Evolutionary conservation across 2,329 filamentous ascomycete genomes (phyloP), one percentile per base, ranked within the genome.

Genomic region (Nectriaceae sp.): DNA sequence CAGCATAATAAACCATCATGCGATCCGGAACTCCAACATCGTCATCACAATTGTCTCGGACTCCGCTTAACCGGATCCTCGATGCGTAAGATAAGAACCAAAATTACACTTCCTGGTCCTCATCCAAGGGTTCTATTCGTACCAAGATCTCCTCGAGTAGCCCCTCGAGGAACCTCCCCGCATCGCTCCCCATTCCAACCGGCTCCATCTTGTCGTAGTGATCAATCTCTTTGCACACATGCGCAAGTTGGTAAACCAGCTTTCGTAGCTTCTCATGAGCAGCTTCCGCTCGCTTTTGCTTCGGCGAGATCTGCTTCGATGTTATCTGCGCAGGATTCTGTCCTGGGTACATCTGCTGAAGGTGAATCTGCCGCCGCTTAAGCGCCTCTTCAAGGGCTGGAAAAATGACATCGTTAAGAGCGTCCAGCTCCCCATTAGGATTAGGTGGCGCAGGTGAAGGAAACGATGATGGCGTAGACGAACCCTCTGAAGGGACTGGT

Each of bases 121-220:
- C 89, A 61, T 94, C 89, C 52, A 91, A 77, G 4, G 92, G 89
- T 73, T 97, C 93, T 13, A 97, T 90, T 47, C 94, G 76, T 29
- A 97, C 91, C 19, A 99, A 74, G 20, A 99, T 87, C 75, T 99
- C 94, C 68, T 99, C 94, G 26, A 99, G 74, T 54, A 97, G 82
- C 0, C 92, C 93, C 68, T 99, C 94, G 6, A 97, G 71, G 59
- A 97, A 95, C 1, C 89, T 90, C 38, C 85, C 85, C 2, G 96
- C 91, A 21, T 93, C 92, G 38, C 90, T 86, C 0, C 91, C 93
- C 93, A 97, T 97, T 1, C 91, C 90, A 11, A 97, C 90, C 5
- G 91, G 90, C 59, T 90, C 88, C 37, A 85, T 82, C 66, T 87
- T 88, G 70, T 99, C 94, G 70, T 86, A 89, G 54, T 88, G 82